Evolutionary conservation across 2,329 filamentous ascomycete species (phyloP), one percentile per base, ranked within the genome.

Genomic region (Sclerotinia glacialis): DNA sequence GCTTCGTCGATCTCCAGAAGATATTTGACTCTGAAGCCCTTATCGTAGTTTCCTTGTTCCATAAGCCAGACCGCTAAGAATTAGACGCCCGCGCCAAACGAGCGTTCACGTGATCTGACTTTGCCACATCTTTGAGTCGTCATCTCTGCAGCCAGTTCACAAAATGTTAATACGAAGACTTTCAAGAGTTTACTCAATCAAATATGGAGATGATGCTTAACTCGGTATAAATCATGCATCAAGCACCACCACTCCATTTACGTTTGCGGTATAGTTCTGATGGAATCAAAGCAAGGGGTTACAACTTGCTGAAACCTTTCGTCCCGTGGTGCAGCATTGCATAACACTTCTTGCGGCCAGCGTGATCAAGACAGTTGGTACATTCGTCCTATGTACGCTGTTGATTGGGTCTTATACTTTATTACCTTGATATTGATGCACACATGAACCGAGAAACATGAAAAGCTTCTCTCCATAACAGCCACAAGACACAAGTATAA

Each of bases 21-120:
- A 52, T 42, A n/a, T 66, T 61, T 52, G 14, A 52, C 21, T 61
- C 37, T 52, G 40, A 14, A 61, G 61, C 46, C 50, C 55, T 66
- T 66, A 66, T 66, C 64, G 53, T 53, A 53, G 47, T 66, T 60
- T 61, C 55, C 54, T 60, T 65, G 55, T 65, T 61, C 54, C 44
- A 49, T 58, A 34, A 61, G 46, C 14, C 26, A 31, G 21, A 18
- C 34, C 58, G 58, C 58, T 50, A 61, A 61, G 8, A 61, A 50
- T 61, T 61, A 58, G 44, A 18, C 44, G 58, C 58, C 2, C n/a
- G 58, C 58, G 58, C 49, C 5, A 49, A 49, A 6, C 0, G 14
- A 21, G 1, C 2, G 5, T 21, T 21, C 58, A 61, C 58, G 58
- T 61, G 58, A 49, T 40, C 6, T 0, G 5, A n/a, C 0, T 14